These are phyloP conservation scores for Yamadazyma dendronema DNA, from an alignment of 1,139 yeast genomes.

Conservation along the genomic window DNA sequence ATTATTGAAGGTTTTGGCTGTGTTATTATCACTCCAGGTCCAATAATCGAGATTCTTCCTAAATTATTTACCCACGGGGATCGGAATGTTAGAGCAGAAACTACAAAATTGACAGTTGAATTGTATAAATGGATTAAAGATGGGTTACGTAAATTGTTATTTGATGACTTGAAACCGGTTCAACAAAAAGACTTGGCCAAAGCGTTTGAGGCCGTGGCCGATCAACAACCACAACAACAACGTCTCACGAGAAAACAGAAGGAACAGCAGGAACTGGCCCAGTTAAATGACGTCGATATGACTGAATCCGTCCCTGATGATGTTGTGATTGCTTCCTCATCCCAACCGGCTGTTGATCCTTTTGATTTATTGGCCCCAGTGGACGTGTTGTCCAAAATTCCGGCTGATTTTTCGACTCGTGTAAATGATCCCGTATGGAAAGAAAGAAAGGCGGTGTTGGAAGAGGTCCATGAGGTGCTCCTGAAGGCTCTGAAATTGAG, in stretches of 20 bases:
- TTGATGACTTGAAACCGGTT: slow-evolving; percentile 80
- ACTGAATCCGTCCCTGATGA: slow-evolving; percentile 21
- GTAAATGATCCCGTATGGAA: slow-evolving; percentile 79
- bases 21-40: slow-evolving; percentile 57
- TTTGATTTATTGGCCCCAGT: slow-evolving; percentile 44
- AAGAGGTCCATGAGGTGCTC: slow-evolving; percentile 57
- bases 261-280: slow-evolving; percentile 17
- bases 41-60: slow-evolving; percentile 58
- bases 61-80: slow-evolving; percentile 86
- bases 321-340: slow-evolving; percentile 8
- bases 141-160: slow-evolving; percentile 55
- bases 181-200: slow-evolving; percentile 84
- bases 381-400: slow-evolving; percentile 64
- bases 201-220: slow-evolving; percentile 60
- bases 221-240: slow-evolving; percentile 48
- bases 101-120: slow-evolving; percentile 67
- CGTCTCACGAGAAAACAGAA: slow-evolving; percentile 56
- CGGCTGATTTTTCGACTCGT: slow-evolving; percentile 55
- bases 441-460: slow-evolving; percentile 84
- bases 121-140: slow-evolving; percentile 77
- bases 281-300: slow-evolving; percentile 33
- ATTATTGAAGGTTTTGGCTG: slow-evolving; percentile 73
- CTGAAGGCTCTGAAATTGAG: slow-evolving; percentile 46
- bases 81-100: slow-evolving; percentile 78
- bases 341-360: slow-evolving; percentile 31